Base-by-base conservation (phyloP, 106 monocot species). In the Dioscorea zingiberensis region DNA sequence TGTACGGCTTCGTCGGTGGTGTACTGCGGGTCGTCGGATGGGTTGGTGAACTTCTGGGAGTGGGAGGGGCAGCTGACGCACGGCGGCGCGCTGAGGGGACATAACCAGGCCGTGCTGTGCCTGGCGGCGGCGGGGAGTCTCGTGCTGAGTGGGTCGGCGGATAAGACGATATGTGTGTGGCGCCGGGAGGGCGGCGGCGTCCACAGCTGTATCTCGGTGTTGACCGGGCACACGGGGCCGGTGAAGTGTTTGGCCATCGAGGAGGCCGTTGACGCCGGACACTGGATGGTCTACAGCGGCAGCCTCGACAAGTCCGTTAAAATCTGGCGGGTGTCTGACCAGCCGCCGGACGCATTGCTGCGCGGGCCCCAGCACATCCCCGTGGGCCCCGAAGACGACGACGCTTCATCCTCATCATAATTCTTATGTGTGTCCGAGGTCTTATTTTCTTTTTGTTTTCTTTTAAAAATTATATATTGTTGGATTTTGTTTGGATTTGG, bases 141-240 rank as follows among this genome's bases (percentile, higher is more conserved):
- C 55, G 54, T 91, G 49, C 70, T 87, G 23, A 78, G 74, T 12
- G 87, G 87, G 4, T 87, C 84, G 0, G 81, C 86, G 0, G 87
- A 91, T 54, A 76, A 73, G 56, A 84, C 75, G 24, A 87, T 91
- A 0, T 78, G 87, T 54, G 78, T 86, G 27, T 91, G 91, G 93
- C 60, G 81, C 45, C 63, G 86, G 58, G 77, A 73, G 47, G 71
- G 29, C 2, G 59, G 17, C 0, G 38, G 69, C 0, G 59, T 21
- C 4, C 88, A 93, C 73, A 47, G 59, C 13, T 83, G 82, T 58
- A 60, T 93, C 16, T 80, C 80, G 0, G 76, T 87, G 66, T 63
- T 87, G 24, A 77, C 25, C 19, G 83, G 68, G 0, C 83, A 87
- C 71, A 32, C 68, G 6, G 83, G 80, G 5, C 80, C 80, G 2